phyloP scores from a whole-genome alignment of 1,139 yeast genomes.

The Candida gigantensis region DNA sequence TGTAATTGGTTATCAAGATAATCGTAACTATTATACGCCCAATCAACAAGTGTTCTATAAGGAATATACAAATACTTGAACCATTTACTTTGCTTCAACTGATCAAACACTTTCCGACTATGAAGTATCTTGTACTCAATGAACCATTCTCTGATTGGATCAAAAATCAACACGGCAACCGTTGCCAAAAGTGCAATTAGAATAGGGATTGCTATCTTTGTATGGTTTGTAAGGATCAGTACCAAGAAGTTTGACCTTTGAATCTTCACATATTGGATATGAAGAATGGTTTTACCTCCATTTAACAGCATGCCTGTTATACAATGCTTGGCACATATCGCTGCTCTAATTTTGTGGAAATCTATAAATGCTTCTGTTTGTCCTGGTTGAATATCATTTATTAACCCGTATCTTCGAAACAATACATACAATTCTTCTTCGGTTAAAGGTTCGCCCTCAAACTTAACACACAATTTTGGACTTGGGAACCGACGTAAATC shows the following conservation, averaged over 20 bases:
- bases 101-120: constrained; percentile 26
- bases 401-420: constrained; percentile 84
- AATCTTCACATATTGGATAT: constrained; percentile 68
- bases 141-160: constrained; percentile 85
- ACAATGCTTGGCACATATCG: constrained; percentile 89
- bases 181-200: constrained; percentile 57
- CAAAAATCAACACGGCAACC: constrained; percentile 81
- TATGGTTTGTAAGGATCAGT: constrained; percentile 66
- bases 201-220: constrained; percentile 75
- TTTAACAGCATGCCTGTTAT: constrained; percentile 71
- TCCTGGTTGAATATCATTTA: constrained; percentile 56
- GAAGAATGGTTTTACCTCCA: constrained; percentile 57
- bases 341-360: constrained; percentile 59
- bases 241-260: constrained; percentile 52
- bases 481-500: constrained; percentile 81
- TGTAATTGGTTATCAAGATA: constrained; percentile 26
- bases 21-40: constrained; percentile 32
- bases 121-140: constrained; percentile 72
- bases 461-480: constrained; percentile 59
- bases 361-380: constrained; percentile 48
- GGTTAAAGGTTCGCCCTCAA: constrained; percentile 71
- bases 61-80: constrained; percentile 32
- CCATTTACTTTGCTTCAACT: constrained; percentile 32
- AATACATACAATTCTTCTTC: constrained; percentile 84
- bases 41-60: constrained; percentile 21